Percentiles rank a stretch among this genome's conserved stretches.
These are phyloP conservation scores for Chamaecrista fasciculata DNA, from an alignment of 306 rosid species.

Conservation along the genomic window DNA sequence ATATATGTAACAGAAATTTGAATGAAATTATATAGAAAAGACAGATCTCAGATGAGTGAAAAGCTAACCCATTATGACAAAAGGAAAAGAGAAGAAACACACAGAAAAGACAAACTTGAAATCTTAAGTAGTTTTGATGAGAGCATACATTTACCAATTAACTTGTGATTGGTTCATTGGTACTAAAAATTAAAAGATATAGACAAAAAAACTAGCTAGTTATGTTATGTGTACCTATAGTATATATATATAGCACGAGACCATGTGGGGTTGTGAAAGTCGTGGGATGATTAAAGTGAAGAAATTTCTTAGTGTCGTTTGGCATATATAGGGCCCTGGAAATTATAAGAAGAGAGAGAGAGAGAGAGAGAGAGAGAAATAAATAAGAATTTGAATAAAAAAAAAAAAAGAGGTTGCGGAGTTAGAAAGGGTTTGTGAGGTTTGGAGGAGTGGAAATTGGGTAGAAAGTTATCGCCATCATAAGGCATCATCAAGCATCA, in stretches of 20 bases:
- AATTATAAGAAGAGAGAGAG: too few relatives aligned
- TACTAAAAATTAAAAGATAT: background rate
- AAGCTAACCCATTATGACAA: constrained; percentile 23
- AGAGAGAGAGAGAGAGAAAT: too few relatives aligned
- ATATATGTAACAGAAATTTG: background rate
- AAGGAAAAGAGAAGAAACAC: constrained; percentile 29
- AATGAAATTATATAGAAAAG: background rate
- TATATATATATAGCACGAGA: too few relatives aligned
- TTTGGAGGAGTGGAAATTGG: constrained; percentile 25
- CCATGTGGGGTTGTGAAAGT: constrained; percentile 32
- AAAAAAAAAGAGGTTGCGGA: background rate
- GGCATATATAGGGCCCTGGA: constrained; percentile 7
- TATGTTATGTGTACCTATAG: too few relatives aligned
- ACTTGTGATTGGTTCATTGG: constrained; percentile 25
- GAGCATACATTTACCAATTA: constrained; percentile 38
- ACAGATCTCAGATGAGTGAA: background rate
- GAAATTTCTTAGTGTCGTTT: constrained; percentile 15
- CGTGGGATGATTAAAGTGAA: constrained; percentile 33
- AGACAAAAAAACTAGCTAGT: background rate
- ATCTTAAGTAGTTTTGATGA: constrained; percentile 45
- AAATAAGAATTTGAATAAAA: too few relatives aligned
- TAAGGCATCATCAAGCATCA: constrained; percentile 32
- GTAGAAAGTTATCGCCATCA: constrained; percentile 66
- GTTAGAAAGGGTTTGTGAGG: background rate
- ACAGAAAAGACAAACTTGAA: constrained; percentile 47